Percentiles rank a stretch among this genome's conserved stretches.
phyloP scores from a whole-genome alignment of 306 rosid species.

The Fragaria vesca region DNA sequence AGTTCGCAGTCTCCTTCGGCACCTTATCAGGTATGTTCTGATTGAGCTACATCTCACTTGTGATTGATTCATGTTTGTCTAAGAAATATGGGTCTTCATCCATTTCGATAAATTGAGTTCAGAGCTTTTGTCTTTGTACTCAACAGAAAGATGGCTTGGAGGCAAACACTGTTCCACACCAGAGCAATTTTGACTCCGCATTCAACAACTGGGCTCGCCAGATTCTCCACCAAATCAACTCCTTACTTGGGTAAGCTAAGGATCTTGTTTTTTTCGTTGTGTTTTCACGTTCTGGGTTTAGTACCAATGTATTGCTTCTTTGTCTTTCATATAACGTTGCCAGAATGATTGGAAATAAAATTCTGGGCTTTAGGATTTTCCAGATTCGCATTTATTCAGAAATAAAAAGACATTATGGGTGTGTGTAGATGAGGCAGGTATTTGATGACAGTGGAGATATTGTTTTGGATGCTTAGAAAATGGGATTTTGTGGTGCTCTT shows the following conservation, averaged over 20 bases:
- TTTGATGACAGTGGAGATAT: background rate
- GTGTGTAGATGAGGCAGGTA: background rate
- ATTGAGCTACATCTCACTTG: background rate
- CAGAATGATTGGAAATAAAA: background rate
- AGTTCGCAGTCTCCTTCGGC: background rate
- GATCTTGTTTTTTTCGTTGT: background rate
- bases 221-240: conserved; percentile 63
- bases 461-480: background rate
- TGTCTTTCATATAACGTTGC: background rate
- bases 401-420: background rate
- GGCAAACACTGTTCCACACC: conserved; percentile 31
- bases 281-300: conserved; percentile 1
- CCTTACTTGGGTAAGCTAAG: conserved; percentile 40
- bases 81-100: background rate
- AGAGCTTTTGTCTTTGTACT: background rate
- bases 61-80: background rate
- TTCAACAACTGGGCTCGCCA: conserved; percentile 27
- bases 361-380: background rate
- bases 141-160: conserved; percentile 41
- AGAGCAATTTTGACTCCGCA: conserved; percentile 24
- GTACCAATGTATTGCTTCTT: too few relatives aligned
- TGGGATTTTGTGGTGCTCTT: background rate
- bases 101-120: background rate
- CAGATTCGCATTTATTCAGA: background rate
- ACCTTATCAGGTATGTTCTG: background rate